Conservation (phyloP, 2,329 filamentous ascomycete species). For the Epichloe gansuensis region DNA sequence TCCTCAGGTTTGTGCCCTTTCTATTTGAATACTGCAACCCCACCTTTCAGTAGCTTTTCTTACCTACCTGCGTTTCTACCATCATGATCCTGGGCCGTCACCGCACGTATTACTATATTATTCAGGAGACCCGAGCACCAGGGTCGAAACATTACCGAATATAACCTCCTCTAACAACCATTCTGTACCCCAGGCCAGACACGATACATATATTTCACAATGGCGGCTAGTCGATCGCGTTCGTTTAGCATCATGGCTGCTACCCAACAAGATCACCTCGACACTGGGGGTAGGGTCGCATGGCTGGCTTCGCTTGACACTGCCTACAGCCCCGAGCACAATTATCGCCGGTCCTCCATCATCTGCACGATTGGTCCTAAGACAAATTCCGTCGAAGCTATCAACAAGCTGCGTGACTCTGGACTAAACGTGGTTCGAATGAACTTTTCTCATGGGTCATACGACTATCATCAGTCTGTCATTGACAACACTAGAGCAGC, state of each 20-base stretch:
- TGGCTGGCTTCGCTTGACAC: conserved; percentile 70
- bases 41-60: neutral
- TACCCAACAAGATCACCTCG: conserved; percentile 76
- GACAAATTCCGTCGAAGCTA: conserved; percentile 95
- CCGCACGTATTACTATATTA: neutral
- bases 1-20: neutral
- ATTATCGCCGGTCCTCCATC: conserved; percentile 94
- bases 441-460: conserved; percentile 80
- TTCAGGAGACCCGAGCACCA: neutral
- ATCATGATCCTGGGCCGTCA: neutral
- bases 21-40: neutral
- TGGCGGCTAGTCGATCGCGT: conserved; percentile 22
- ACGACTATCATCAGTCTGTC: conserved; percentile 97
- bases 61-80: neutral
- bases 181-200: conserved; percentile 2
- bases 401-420: conserved; percentile 81
- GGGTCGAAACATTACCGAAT: neutral
- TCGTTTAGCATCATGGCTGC: conserved; percentile 37
- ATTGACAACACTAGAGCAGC: conserved; percentile 91
- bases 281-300: conserved; percentile 57
- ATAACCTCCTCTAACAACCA: neutral
- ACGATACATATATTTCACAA: conserved; percentile 12
- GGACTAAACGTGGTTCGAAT: conserved; percentile 98
- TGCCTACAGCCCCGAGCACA: conserved; percentile 71
- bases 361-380: conserved; percentile 99